Evolutionary conservation across 345 rosid species (phyloP).

Genomic region (Microthlaspi erraticum): DNA sequence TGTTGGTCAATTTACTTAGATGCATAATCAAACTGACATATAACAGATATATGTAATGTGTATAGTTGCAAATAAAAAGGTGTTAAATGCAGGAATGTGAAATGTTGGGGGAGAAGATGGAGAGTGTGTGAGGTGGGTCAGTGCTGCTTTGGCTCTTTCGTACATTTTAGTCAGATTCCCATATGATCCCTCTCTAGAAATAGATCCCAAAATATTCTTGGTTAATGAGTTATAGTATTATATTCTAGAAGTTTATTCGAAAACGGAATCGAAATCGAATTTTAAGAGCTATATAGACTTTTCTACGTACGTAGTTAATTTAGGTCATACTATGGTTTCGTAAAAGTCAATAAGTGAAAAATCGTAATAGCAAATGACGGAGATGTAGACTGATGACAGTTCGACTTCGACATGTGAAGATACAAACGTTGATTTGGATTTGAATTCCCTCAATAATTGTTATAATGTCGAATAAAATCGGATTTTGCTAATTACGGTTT

Average conservation of each 20-base stretch:
- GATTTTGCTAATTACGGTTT: neutral
- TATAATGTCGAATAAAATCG: neutral
- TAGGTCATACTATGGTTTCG: neutral
- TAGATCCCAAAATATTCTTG: conserved; percentile 28
- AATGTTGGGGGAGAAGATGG: conserved; percentile 37
- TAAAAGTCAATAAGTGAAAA: conserved; percentile 1
- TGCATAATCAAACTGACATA: neutral
- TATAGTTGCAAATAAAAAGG: conserved; percentile 15
- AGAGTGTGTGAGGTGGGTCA: conserved; percentile 44
- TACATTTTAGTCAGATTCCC: conserved; percentile 41
- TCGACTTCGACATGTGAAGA: neutral
- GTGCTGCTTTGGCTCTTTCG: conserved; percentile 44
- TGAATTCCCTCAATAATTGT: neutral
- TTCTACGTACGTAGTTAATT: conserved; percentile 7
- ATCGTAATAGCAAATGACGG: neutral
- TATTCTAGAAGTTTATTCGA: conserved; percentile 26
- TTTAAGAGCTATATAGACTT: conserved; percentile 26
- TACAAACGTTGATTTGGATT: conserved; percentile 9
- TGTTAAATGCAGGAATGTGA: conserved; percentile 29
- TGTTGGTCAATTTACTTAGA: neutral
- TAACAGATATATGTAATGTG: conserved; percentile 2
- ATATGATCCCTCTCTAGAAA: conserved; percentile 34
- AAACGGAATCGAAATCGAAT: conserved; percentile 37
- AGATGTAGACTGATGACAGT: conserved; percentile 7
- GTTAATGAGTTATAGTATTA: neutral